Conservation (phyloP, 352 stramenopile genomes). For the Elongisporangium anandrum region DNA sequence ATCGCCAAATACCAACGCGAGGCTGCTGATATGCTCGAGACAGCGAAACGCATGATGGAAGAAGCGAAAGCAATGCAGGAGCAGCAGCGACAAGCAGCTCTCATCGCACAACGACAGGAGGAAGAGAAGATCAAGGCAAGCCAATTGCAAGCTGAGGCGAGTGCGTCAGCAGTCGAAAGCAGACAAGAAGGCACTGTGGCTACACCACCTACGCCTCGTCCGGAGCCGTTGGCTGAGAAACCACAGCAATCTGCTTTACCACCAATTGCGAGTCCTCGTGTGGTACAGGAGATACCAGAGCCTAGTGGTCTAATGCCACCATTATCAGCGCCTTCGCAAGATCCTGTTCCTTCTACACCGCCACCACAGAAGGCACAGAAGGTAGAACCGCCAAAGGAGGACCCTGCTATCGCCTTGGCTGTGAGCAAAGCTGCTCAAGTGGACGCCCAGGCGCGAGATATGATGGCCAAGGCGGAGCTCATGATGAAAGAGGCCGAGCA, state of each 20-base stretch:
- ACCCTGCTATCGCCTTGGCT: constrained; percentile 34
- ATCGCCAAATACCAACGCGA: constrained; percentile 61
- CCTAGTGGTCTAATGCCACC: background rate
- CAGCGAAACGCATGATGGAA: constrained; percentile 72
- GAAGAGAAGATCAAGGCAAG: background rate
- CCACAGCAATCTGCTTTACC: background rate
- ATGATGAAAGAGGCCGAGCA: constrained; percentile 61
- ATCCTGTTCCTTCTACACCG: background rate
- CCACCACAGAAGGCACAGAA: too few species aligned
- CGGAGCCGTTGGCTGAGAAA: background rate
- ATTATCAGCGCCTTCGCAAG: background rate
- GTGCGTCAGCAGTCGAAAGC: background rate
- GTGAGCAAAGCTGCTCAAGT: constrained; percentile 46
- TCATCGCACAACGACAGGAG: background rate
- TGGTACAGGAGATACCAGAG: background rate
- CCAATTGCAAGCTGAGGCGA: background rate
- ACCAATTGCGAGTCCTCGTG: background rate
- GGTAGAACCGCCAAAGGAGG: constrained; percentile 9
- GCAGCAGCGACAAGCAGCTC: constrained; percentile 9
- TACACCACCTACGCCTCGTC: background rate
- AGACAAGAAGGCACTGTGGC: background rate
- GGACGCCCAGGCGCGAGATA: constrained; percentile 62
- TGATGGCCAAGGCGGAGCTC: constrained; percentile 66
- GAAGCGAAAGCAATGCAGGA: constrained; percentile 48
- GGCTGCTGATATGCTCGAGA: constrained; percentile 61